Percentiles rank a stretch among this genome's conserved stretches.
These are phyloP conservation scores for Populus davidiana DNA, from an alignment of 345 rosid genomes.

Conservation along the genomic window DNA sequence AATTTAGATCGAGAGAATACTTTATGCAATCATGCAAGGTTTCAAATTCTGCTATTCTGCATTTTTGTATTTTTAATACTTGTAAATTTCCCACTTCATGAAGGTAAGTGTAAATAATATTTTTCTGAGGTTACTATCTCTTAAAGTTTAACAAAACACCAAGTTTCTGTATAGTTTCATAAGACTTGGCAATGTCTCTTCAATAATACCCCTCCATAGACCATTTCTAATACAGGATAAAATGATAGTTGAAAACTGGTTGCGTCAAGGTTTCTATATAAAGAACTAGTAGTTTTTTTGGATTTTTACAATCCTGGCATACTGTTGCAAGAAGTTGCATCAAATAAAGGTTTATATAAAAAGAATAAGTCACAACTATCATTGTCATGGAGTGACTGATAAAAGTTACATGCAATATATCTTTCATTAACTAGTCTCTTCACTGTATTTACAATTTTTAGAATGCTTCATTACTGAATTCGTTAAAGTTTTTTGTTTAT, in stretches of 20 bases:
- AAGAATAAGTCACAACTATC: background rate
- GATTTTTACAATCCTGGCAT: background rate
- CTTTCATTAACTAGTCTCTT: background rate
- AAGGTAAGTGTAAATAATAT: background rate
- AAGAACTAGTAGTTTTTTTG: background rate
- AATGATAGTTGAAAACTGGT: background rate
- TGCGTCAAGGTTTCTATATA: background rate
- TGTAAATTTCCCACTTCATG: background rate
- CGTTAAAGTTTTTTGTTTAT: conserved; percentile 5
- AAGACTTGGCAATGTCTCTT: background rate
- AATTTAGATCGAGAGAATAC: background rate
- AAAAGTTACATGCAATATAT: background rate
- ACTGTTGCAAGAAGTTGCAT: background rate
- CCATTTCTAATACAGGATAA: background rate
- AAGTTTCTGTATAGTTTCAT: background rate
- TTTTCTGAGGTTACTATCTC: background rate
- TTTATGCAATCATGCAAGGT: background rate
- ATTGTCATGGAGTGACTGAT: background rate
- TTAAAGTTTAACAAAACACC: background rate
- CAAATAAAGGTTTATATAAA: background rate
- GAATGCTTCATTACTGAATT: background rate
- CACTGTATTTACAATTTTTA: background rate
- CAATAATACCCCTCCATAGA: background rate
- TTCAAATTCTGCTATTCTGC: background rate
- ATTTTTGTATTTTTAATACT: background rate